Conservation (phyloP, 768 basidiomycete species). For the Boletus vermiculosoides region DNA sequence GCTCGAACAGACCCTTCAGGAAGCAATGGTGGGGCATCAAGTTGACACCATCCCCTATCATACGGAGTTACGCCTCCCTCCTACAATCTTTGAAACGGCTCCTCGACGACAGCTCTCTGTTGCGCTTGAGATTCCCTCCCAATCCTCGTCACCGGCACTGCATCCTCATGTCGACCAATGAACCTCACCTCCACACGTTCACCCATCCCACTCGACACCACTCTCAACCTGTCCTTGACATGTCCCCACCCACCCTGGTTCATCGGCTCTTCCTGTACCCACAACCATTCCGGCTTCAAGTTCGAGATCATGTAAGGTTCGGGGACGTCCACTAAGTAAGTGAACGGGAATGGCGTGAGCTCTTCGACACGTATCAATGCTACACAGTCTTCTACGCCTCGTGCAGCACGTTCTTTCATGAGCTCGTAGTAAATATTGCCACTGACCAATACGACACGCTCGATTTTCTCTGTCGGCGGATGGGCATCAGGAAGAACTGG, state of each 20-base stretch:
- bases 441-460: conserved; percentile 69
- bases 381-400: conserved; percentile 47
- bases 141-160: conserved; percentile 78
- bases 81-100: conserved; percentile 52
- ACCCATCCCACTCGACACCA: conserved; percentile 46
- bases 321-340: conserved; percentile 46
- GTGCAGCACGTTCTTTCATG: conserved; percentile 59
- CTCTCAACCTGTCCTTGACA: conserved; percentile 51
- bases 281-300: conserved; percentile 40
- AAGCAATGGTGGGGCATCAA: too few species aligned
- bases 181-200: conserved; percentile 6
- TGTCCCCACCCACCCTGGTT: too few species aligned
- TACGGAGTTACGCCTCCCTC: background rate
- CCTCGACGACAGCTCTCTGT: conserved; percentile 58
- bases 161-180: too few species aligned
- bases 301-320: conserved; percentile 45
- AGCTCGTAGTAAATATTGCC: conserved; percentile 93
- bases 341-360: conserved; percentile 84
- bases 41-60: too few species aligned
- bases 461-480: conserved; percentile 37
- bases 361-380: conserved; percentile 83
- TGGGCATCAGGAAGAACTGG: conserved; percentile 59
- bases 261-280: conserved; percentile 85
- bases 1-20: too few species aligned
- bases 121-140: conserved; percentile 42